Base-by-base conservation (phyloP, 257 asterid species). In the Nicotiana noctiflora region DNA sequence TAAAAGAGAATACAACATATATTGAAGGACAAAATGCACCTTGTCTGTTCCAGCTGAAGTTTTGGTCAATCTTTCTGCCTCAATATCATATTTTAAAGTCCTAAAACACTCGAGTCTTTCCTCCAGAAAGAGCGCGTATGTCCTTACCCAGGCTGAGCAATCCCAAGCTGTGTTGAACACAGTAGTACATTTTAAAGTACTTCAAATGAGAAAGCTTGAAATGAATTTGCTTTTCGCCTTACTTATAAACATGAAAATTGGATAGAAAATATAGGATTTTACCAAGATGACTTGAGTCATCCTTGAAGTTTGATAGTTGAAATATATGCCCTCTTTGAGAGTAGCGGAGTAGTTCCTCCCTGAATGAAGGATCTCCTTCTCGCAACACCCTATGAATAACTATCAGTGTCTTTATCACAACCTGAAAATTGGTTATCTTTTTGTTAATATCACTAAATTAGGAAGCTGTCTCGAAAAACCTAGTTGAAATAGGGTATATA, bases 81-180 rank as follows among this genome's bases (percentile, higher is more conserved):
- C 94, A 75, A 92, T 85, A 68, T 93, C 98, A 60, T 83, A 86
- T 80, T 83, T 84, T 83, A 92, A 79, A 76, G 85, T 85, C 83
- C 98, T 88, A 82, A 88, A 90, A 51, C 98, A 94, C 84, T 93
- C 97, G 2, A 93, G 83, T 77, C 95, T 89, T 89, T 94, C 97
- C 89, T 94, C 98, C 6, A 94, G 82, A 90, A 86, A 94, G 34
- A 90, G 89, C 2, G 96, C 96, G 57, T 94, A 94, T 13, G 98
- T 82, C 14, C 98, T 87, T 1, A 93, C 90, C 97, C 98, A 94
- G 44, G 95, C 92, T 34, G 98, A 90, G 87, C 98, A 94, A 84
- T 94, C 98, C 97, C 97, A 95, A 70, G 97, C 98, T 95, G 90
- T 89, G 88, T n/a, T 77, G 19, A 29, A 31, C 29, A 29, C 13